Percentiles rank a stretch among this genome's conserved stretches.
Conservation (phyloP, 805 yeast genomes). For the Cyberlindnera saturnus region DNA sequence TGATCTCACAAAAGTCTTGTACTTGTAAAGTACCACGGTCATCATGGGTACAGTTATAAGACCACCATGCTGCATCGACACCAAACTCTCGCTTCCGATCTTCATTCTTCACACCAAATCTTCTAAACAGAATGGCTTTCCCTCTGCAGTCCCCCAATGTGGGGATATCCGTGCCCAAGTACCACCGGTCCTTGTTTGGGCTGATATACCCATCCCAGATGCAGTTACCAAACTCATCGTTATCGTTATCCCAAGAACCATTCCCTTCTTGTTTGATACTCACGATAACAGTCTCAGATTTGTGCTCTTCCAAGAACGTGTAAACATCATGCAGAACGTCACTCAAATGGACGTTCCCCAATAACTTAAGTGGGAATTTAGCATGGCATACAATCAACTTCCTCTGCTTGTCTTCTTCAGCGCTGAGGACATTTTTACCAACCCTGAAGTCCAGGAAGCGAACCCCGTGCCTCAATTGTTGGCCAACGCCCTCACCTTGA, state of each 20-base stretch:
- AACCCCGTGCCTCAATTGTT: constrained; percentile 68
- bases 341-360: constrained; percentile 47
- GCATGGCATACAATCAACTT: constrained; percentile 69
- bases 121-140: constrained; percentile 56
- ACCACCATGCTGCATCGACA: constrained; percentile 63
- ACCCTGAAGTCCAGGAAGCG: constrained; percentile 66
- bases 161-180: constrained; percentile 50
- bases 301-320: constrained; percentile 44
- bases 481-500: constrained; percentile 53
- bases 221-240: constrained; percentile 58
- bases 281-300: constrained; percentile 56
- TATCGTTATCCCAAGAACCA: constrained; percentile 54
- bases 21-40: constrained; percentile 58
- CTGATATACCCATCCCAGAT: constrained; percentile 53
- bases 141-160: constrained; percentile 59
- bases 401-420: constrained; percentile 38
- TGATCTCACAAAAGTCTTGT: constrained; percentile 71
- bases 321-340: constrained; percentile 54
- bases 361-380: constrained; percentile 63
- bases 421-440: constrained; percentile 49
- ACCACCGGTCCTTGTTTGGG: constrained; percentile 51
- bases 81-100: constrained; percentile 44
- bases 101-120: constrained; percentile 58
- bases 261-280: constrained; percentile 73
- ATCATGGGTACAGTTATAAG: constrained; percentile 57